Percentiles rank a stretch among this genome's conserved stretches.
Evolutionary conservation across 2,329 filamentous ascomycete genomes (phyloP).

Genomic region (Lanzia echinophila): DNA sequence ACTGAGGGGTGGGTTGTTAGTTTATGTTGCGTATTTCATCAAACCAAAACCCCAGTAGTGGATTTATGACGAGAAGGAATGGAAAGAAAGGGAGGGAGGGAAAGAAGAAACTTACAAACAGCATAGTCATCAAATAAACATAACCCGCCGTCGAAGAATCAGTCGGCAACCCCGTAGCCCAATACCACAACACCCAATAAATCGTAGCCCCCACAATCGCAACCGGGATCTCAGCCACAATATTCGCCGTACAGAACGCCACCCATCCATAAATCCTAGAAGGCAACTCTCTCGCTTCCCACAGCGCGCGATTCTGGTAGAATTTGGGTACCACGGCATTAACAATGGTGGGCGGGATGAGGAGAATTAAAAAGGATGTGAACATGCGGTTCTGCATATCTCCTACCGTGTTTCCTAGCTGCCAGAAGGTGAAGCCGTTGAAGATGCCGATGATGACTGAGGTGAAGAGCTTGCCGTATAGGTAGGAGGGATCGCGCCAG

Average conservation of each 20-base stretch:
- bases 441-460: conserved; percentile 67
- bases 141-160: conserved; percentile 63
- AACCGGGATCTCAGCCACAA: conserved; percentile 66
- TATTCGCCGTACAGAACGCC: conserved; percentile 67
- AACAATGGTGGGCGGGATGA: conserved; percentile 61
- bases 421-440: conserved; percentile 74
- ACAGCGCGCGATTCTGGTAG: conserved; percentile 64
- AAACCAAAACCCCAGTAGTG: too few relatives aligned
- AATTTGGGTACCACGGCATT: conserved; percentile 74
- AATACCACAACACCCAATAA: conserved; percentile 75
- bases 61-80: too few relatives aligned
- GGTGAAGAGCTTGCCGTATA: conserved; percentile 71
- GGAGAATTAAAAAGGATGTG: conserved; percentile 57
- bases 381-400: conserved; percentile 77
- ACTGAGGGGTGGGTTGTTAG: not conserved
- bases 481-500: conserved; percentile 70
- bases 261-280: conserved; percentile 72
- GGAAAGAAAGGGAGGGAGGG: not conserved
- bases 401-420: conserved; percentile 55
- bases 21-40: not conserved
- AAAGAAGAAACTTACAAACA: conserved; percentile 43
- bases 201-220: conserved; percentile 57
- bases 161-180: conserved; percentile 61
- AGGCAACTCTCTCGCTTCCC: conserved; percentile 67
- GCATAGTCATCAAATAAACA: conserved; percentile 68